Percentiles rank a stretch among this genome's conserved stretches.
These are phyloP conservation scores for Colletotrichum noveboracense DNA, from an alignment of 2,329 filamentous ascomycete genomes.

Conservation along the genomic window DNA sequence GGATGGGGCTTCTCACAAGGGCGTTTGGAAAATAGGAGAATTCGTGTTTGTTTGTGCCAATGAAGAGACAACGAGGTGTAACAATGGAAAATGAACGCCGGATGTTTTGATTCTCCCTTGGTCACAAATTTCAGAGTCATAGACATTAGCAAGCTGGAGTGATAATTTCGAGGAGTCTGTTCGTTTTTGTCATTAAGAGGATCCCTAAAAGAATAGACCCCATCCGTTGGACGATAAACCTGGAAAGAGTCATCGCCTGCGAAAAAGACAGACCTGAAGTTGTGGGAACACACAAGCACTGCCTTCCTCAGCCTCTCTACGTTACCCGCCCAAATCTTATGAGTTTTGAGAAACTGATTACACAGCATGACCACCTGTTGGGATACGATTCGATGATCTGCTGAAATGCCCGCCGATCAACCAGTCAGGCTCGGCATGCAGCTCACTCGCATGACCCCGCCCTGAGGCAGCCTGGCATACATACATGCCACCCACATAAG, in stretches of 20 bases:
- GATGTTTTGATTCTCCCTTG: neutral
- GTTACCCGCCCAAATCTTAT: neutral
- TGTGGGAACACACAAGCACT: neutral
- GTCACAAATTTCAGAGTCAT: rapidly evolving
- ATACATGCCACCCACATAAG: neutral
- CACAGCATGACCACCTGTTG: neutral
- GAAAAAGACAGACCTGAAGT: neutral
- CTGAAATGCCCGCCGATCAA: neutral
- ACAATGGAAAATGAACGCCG: neutral
- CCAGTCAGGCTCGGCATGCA: neutral
- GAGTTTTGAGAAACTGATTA: neutral
- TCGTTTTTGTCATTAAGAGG: no score
- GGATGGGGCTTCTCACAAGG: neutral
- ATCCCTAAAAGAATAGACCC: no score
- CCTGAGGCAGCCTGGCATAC: neutral
- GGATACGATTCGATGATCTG: neutral
- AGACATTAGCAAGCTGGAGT: neutral
- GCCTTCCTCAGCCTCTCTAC: rapidly evolving
- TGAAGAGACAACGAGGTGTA: neutral
- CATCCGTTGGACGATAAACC: no score
- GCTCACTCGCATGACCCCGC: neutral
- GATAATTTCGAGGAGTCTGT: no score
- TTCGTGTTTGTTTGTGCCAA: neutral
- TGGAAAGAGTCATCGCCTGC: no score
- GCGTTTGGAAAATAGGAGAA: neutral